Evolutionary conservation across 192 early-diverging fungal genomes (phyloP).

Genomic region (Backusella sp.): DNA sequence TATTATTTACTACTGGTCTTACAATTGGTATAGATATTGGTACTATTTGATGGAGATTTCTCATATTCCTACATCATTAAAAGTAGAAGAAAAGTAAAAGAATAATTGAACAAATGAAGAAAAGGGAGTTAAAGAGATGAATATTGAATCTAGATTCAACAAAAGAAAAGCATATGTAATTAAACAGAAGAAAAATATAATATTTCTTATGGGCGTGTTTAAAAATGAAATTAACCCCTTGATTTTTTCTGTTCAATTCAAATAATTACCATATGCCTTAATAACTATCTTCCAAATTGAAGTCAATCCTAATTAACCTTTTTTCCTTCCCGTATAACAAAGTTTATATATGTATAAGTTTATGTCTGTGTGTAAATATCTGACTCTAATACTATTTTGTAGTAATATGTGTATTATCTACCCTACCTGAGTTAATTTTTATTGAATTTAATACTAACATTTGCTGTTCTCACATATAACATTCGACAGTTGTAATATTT

Average conservation of each 20-base stretch:
- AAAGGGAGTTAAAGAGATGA: background rate
- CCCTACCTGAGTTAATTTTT: background rate
- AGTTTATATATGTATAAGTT: background rate
- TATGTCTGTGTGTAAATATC: background rate
- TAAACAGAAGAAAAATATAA: background rate
- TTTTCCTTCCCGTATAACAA: too few species aligned
- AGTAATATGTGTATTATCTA: background rate
- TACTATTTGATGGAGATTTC: background rate
- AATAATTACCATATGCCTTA: background rate
- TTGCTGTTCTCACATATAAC: background rate
- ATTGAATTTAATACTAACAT: background rate
- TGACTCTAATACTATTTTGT: background rate
- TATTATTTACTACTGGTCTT: background rate
- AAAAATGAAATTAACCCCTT: conserved; percentile 7
- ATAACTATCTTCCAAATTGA: background rate
- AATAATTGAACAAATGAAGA: background rate
- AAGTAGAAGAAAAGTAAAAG: background rate
- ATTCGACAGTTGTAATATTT: background rate
- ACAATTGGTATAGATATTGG: background rate
- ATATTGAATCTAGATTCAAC: background rate
- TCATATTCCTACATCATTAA: background rate
- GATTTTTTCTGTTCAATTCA: conserved; percentile 6
- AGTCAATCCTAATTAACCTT: conserved; percentile 6
- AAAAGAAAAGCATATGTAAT: background rate
- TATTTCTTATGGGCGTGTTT: background rate